phyloP scores from a whole-genome alignment of 2,329 filamentous ascomycete species.

The Hypoxylon sp. region DNA sequence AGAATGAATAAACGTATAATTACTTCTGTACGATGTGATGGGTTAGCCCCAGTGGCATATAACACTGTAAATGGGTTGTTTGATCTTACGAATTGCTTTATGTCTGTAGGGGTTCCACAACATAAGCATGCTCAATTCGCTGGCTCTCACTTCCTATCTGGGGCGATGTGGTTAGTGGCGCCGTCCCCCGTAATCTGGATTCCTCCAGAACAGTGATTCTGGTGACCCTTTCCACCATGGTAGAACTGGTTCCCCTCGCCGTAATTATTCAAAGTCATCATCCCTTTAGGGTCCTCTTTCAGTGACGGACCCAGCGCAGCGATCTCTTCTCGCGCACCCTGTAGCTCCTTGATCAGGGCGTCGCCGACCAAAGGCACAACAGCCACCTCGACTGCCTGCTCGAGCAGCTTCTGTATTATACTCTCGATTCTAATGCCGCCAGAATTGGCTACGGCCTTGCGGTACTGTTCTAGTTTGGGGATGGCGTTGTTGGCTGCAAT shows the following conservation, averaged over 20 bases:
- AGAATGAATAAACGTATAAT: not conserved
- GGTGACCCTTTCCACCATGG: slow-evolving; percentile 3
- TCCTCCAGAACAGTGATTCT: slow-evolving; percentile 4
- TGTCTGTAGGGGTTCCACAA: not conserved
- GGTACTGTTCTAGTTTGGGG: slow-evolving; percentile 1
- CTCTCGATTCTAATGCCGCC: not conserved
- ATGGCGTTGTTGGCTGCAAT: not conserved
- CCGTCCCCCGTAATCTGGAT: not conserved
- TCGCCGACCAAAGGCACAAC: slow-evolving; percentile 3
- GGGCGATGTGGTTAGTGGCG: not conserved
- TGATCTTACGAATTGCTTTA: not conserved
- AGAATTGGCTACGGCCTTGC: not conserved
- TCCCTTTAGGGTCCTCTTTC: not conserved
- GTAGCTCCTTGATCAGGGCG: slow-evolving; percentile 1
- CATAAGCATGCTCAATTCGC: not conserved
- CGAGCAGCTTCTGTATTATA: not conserved
- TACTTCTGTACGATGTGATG: too few species aligned
- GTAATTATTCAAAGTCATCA: not conserved
- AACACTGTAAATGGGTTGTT: not conserved
- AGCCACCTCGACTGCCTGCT: not conserved
- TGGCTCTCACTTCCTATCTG: not conserved
- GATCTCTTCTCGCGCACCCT: slow-evolving; percentile 3
- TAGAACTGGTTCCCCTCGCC: not conserved
- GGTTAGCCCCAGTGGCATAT: not conserved
- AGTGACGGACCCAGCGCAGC: slow-evolving; percentile 3